Evolutionary conservation across 2,329 filamentous ascomycete species (phyloP), one percentile per base, ranked within the genome.

Genomic region (Coccinonectria pachysandricola): DNA sequence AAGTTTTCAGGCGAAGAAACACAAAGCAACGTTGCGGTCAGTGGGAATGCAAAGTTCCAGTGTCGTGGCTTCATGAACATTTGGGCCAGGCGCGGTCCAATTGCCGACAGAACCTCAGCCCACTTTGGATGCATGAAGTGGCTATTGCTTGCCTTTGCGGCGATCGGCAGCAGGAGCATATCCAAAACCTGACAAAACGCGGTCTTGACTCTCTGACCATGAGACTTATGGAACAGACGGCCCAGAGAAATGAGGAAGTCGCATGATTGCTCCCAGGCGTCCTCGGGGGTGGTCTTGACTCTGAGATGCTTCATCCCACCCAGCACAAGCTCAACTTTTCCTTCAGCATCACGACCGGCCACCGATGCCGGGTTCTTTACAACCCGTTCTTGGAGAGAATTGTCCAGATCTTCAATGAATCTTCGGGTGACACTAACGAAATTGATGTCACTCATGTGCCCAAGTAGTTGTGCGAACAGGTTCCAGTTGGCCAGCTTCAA

Each of bases 401-500:
- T 66, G 30, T 86, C 82, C 5, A 98, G 65, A 48, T 96, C 87
- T 15, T 68, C 62, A 23, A 93, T 65, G 48, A 93, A 98, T 24
- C 84, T 76, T 28, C 76, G 73, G 4, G 84, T 77, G 23, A 98
- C 87, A 30, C 78, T 82, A 10, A 74, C 62, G 52, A 98, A 96
- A 49, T 92, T 88, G 38, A 91, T 78, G 22, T 82, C 80, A 56
- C 91, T 95, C 82, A 98, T 94, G 19, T 87, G 80, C n/a, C 92
- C 91, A 1, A 98, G 70, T 4, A 98, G 64, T 45, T 94, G 83
- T 12, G 85, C 79, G 51, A 95, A 95, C 3, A 98, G 75, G 32
- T 84, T 82, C 88, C 88, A 98, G 46, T 98, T 98, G 9, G 91
- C 83, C 56, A 91, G 75, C 39, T 86, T 85, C 13, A 96, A 63